phyloP scores from a whole-genome alignment of 2,329 filamentous ascomycete genomes.

The Fusarium bactridioides region DNA sequence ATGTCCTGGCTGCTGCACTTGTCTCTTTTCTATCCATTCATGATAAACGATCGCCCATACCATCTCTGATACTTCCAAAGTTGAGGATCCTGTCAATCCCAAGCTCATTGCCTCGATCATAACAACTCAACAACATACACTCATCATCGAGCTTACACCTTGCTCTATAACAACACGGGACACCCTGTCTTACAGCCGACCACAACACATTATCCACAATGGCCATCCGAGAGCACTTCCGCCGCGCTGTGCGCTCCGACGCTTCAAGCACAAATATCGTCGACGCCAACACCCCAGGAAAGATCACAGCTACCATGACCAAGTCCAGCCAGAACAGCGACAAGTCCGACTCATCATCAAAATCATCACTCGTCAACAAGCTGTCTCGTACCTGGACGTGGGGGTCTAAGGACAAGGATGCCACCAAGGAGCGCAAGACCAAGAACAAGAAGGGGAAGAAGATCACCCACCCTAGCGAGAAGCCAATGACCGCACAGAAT shows the following conservation, averaged over 20 bases:
- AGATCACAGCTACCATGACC: slow-evolving; percentile 40
- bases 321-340: slow-evolving; percentile 42
- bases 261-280: slow-evolving; percentile 44
- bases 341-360: slow-evolving; percentile 42
- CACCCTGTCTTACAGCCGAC: neutral
- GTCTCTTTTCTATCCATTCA: slow-evolving; percentile 10
- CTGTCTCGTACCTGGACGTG: slow-evolving; percentile 46
- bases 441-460: slow-evolving; percentile 42
- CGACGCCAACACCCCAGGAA: slow-evolving; percentile 43
- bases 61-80: neutral
- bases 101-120: slow-evolving; percentile 4
- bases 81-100: slow-evolving; percentile 14
- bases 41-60: slow-evolving; percentile 18
- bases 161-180: slow-evolving; percentile 1
- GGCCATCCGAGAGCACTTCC: slow-evolving; percentile 54
- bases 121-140: neutral
- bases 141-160: slow-evolving; percentile 1
- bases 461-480: slow-evolving; percentile 53
- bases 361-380: slow-evolving; percentile 41
- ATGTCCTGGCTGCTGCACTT: slow-evolving; percentile 28
- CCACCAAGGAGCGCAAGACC: slow-evolving; percentile 42
- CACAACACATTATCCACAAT: slow-evolving; percentile 41
- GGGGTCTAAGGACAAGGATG: slow-evolving; percentile 41
- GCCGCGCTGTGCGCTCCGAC: slow-evolving; percentile 51
- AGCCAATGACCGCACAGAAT: slow-evolving; percentile 55